Evolutionary conservation across 306 rosid genomes (phyloP).

Genomic region (Sindora glabra): DNA sequence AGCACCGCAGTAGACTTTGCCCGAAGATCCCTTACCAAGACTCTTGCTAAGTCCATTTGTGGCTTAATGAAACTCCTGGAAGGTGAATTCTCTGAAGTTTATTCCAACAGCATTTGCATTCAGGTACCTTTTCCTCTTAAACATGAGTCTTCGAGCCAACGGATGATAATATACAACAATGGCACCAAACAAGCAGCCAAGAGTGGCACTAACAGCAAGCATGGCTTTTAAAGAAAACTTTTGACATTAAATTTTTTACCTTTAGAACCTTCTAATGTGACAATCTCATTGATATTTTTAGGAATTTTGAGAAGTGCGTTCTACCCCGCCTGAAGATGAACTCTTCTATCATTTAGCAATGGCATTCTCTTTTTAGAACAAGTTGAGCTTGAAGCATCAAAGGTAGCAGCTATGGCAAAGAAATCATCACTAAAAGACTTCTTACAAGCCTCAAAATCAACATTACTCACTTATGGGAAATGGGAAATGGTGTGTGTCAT

Average conservation of each 20-base stretch:
- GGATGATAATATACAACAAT: constrained; percentile 25
- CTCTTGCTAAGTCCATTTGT: constrained; percentile 15
- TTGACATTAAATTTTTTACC: constrained; percentile 1
- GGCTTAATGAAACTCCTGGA: constrained; percentile 27
- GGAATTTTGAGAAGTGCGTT: constrained; percentile 17
- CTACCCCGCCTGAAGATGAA: constrained; percentile 19
- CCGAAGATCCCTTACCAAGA: constrained; percentile 24
- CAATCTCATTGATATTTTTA: neutral
- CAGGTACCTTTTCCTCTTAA: neutral
- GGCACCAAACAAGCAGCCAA: constrained; percentile 20
- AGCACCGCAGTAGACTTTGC: constrained; percentile 21
- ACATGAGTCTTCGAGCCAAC: constrained; percentile 4
- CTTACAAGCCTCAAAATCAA: constrained; percentile 21
- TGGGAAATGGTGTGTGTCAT: no score
- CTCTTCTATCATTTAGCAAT: constrained; percentile 27
- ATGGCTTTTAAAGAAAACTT: constrained; percentile 9
- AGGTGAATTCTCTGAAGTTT: constrained; percentile 31
- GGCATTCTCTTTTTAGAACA: constrained; percentile 24
- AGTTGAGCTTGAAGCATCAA: neutral
- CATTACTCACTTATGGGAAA: no score
- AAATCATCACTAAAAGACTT: constrained; percentile 22
- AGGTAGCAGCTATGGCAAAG: constrained; percentile 19
- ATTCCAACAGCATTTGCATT: constrained; percentile 20
- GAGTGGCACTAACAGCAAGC: constrained; percentile 15
- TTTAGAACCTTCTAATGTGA: neutral